Percentiles rank a stretch among this genome's conserved stretches.
phyloP scores from a whole-genome alignment of 2,329 filamentous ascomycete genomes.

The Cryphonectria carpinicola region DNA sequence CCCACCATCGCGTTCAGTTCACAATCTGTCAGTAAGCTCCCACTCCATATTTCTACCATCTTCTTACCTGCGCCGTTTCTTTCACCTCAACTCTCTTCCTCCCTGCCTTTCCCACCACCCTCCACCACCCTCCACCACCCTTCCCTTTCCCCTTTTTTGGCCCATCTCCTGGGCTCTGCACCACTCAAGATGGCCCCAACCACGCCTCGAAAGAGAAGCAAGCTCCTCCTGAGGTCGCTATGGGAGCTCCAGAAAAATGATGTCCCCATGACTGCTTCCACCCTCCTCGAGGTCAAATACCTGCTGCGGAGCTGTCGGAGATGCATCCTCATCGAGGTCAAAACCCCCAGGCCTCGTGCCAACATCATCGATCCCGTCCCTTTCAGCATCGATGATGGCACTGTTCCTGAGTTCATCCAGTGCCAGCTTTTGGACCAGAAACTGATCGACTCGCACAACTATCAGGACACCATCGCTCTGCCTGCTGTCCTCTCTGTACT shows the following conservation, averaged over 20 bases:
- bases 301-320: slow-evolving; percentile 29
- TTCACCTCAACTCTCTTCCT: background rate
- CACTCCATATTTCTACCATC: background rate
- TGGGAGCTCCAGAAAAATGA: slow-evolving; percentile 34
- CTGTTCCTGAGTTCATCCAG: slow-evolving; percentile 41
- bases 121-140: background rate
- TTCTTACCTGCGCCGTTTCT: background rate
- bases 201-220: slow-evolving; percentile 23
- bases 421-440: slow-evolving; percentile 47
- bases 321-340: slow-evolving; percentile 25
- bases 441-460: slow-evolving; percentile 41
- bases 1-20: background rate
- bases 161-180: background rate
- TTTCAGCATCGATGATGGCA: slow-evolving; percentile 21
- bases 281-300: slow-evolving; percentile 35
- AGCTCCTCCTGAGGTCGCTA: slow-evolving; percentile 31
- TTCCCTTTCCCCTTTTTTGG: background rate
- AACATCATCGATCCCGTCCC: slow-evolving; percentile 32
- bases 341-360: slow-evolving; percentile 9
- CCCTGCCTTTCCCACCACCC: background rate
- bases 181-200: slow-evolving; percentile 22
- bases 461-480: slow-evolving; percentile 32
- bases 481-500: slow-evolving; percentile 42
- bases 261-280: slow-evolving; percentile 32
- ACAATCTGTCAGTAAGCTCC: background rate